phyloP scores from a whole-genome alignment of 1,139 yeast genomes.

The Suhomyces chickasaworum region DNA sequence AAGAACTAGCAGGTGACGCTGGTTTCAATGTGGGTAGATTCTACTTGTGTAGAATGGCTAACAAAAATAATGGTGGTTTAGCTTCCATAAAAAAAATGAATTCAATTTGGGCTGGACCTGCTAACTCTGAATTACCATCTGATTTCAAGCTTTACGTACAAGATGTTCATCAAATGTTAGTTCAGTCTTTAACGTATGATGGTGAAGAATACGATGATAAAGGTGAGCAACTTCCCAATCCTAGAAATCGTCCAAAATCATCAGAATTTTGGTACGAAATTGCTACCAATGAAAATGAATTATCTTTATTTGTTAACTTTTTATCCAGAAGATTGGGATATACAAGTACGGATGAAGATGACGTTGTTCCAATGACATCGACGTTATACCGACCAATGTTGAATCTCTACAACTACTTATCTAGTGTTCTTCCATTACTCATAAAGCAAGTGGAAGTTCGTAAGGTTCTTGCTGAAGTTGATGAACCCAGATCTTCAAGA shows the following conservation, averaged over 20 bases:
- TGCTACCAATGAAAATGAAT: slow-evolving; percentile 38
- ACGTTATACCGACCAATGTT: slow-evolving; percentile 30
- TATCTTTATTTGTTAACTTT: slow-evolving; percentile 33
- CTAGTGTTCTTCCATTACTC: slow-evolving; percentile 26
- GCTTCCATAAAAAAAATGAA: slow-evolving; percentile 38
- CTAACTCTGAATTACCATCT: slow-evolving; percentile 31
- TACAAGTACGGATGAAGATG: slow-evolving; percentile 9
- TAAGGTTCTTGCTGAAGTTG: slow-evolving; percentile 11
- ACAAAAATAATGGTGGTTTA: slow-evolving; percentile 42
- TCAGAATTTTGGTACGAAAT: slow-evolving; percentile 42
- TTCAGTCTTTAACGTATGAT: slow-evolving; percentile 27
- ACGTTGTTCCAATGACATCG: slow-evolving; percentile 24
- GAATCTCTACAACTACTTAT: slow-evolving; percentile 30
- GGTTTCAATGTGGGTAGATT: slow-evolving; percentile 51
- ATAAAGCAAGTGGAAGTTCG: slow-evolving; percentile 21
- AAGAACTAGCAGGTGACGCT: slow-evolving; percentile 48
- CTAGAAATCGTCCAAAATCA: background rate
- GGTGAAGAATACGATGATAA: slow-evolving; percentile 41
- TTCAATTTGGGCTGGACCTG: slow-evolving; percentile 23
- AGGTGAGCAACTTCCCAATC: slow-evolving; percentile 30
- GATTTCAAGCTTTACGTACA: slow-evolving; percentile 53
- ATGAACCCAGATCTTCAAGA: slow-evolving; percentile 19
- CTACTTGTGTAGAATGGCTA: slow-evolving; percentile 46
- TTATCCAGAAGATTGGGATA: slow-evolving; percentile 27
- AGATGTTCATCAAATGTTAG: slow-evolving; percentile 44